A percentile compares a stretch with the other conserved stretches of the same genome.
Evolutionary conservation across 2,329 filamentous ascomycete genomes (phyloP).

Genomic region (Paracamarosporium sp.): DNA sequence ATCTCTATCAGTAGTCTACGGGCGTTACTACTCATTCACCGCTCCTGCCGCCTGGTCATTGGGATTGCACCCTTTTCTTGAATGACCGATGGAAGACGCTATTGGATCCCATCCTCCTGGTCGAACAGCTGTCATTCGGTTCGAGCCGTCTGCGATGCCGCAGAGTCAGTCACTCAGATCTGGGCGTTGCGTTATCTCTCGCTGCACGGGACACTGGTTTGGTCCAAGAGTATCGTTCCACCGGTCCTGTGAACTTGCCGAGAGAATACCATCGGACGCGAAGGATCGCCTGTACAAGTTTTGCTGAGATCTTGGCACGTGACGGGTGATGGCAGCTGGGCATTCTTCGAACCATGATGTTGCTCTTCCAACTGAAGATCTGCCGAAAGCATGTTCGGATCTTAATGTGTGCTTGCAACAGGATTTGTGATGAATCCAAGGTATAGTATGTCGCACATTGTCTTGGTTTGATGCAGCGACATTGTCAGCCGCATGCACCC

Average conservation of each 20-base stretch:
- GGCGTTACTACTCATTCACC: background rate
- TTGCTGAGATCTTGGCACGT: no score
- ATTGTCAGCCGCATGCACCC: slow-evolving; percentile 3
- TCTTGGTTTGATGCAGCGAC: slow-evolving; percentile 1
- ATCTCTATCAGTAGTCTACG: background rate
- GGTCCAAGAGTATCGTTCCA: background rate
- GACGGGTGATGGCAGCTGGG: background rate
- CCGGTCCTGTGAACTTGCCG: background rate
- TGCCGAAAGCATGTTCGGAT: background rate
- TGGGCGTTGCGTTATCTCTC: background rate
- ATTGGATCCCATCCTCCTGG: background rate
- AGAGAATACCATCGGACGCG: background rate
- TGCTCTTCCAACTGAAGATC: background rate
- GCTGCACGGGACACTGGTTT: background rate
- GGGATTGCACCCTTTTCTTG: background rate
- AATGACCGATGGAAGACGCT: background rate
- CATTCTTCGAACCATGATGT: background rate
- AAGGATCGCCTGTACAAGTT: background rate
- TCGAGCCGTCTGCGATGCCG: background rate
- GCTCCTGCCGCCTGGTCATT: background rate
- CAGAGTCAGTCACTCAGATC: background rate
- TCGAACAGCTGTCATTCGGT: background rate
- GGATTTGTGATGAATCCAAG: slow-evolving; percentile 1
- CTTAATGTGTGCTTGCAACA: background rate
- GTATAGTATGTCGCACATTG: background rate